phyloP scores from a whole-genome alignment of 345 rosid genomes.

The Brassica rapa region DNA sequence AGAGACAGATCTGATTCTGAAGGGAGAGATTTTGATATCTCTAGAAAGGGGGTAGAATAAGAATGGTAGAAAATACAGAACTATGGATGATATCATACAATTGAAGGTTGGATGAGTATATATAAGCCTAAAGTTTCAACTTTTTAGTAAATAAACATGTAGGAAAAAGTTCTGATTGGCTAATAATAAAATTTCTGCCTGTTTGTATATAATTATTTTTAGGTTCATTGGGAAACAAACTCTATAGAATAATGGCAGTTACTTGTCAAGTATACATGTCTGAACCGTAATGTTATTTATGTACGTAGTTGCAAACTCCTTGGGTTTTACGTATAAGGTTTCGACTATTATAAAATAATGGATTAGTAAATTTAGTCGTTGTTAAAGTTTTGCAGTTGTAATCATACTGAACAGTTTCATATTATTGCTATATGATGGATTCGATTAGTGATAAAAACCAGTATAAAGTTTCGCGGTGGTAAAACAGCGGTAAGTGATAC shows the following conservation, averaged over 20 bases:
- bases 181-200: not conserved
- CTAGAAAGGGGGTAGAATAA: not conserved
- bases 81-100: not conserved
- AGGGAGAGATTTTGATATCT: not conserved
- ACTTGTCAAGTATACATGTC: not conserved
- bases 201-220: not conserved
- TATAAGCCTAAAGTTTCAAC: not conserved
- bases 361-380: not conserved
- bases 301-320: not conserved
- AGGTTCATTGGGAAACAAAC: not conserved
- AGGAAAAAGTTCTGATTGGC: not conserved
- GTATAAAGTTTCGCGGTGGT: not conserved
- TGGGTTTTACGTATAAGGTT: not conserved
- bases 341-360: not conserved
- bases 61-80: not conserved
- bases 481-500: not conserved
- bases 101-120: not conserved
- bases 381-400: not conserved
- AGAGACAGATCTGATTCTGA: not conserved
- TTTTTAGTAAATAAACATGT: not conserved
- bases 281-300: not conserved
- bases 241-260: not conserved
- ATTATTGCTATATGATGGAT: not conserved
- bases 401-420: not conserved
- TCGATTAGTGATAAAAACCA: not conserved